Base-by-base conservation (phyloP, 1,284 basidiomycete species). In the Meira miltonrushii region DNA sequence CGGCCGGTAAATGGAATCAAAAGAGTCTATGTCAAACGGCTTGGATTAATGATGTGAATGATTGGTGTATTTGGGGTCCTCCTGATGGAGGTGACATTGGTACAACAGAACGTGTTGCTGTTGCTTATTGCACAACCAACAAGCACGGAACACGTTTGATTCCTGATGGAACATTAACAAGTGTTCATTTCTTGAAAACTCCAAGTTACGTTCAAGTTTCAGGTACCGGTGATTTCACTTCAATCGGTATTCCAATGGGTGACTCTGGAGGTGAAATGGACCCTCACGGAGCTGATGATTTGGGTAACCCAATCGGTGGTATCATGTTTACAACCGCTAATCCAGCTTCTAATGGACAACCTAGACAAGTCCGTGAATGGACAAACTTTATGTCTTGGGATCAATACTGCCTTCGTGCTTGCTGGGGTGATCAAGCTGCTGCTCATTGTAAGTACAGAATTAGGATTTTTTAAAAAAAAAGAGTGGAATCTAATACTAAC, bases 251-350 rank as follows among this genome's bases (percentile, higher is more conserved):
- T 57, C 63, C 61, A 13, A 49, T 40, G 0, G 62, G 67, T 43
- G 74, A 72, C 49, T 62, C 60, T 19, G 74, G 74, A 15, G 74
- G 74, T 47, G 74, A 75, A 53, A 69, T 75, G 48, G 73, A 75
- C 56, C 67, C 68, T 6, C 72, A 74, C 58, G 74, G 74, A n/a
- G 63, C 68, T 7, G 72, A 74, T 51, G 72, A 67, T 37, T 47
- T 66, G 1, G 65, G 66, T 3, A 75, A 75, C 56, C 74, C 72
- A 2, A 68, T 71, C 50, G 74, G 74, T 11, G 72, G 71, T 25
- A 60, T 75, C 7, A 61, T 75, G 11, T 75, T 69, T 56, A 70
- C 74, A 40, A 74, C 67, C 13, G 70, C 72, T 44, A 65, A 66
- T 58, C 68, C 69, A 6, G 61, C 59, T 5, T 54, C 59, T 43